These are phyloP conservation scores for Mortierella sp. DNA, from an alignment of 371 early-diverging fungal genomes.

Conservation along the genomic window DNA sequence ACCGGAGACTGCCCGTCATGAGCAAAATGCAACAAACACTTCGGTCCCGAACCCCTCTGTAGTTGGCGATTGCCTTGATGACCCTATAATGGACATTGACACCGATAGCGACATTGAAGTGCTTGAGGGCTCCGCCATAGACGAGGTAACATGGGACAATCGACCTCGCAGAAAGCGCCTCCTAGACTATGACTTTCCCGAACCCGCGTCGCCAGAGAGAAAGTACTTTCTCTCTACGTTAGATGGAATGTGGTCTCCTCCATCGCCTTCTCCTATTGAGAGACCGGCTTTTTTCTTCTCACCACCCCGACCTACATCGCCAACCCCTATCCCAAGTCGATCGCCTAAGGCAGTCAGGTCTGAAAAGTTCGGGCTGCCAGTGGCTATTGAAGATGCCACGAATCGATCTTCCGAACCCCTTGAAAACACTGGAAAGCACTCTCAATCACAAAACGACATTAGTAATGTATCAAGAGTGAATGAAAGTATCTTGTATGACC, in stretches of 20 bases:
- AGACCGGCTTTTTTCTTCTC: conserved; percentile 21
- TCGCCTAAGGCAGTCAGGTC: neutral
- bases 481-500: too few relatives aligned
- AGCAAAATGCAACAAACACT: neutral
- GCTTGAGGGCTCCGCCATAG: too few relatives aligned
- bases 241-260: conserved; percentile 52
- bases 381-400: too few relatives aligned
- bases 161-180: neutral
- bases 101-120: too few relatives aligned
- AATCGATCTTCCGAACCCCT: too few relatives aligned
- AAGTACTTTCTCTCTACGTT: conserved; percentile 40
- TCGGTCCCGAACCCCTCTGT: neutral
- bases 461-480: too few relatives aligned
- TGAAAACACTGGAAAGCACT: too few relatives aligned
- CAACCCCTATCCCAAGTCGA: conserved; percentile 8
- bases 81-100: too few relatives aligned
- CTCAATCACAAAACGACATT: too few relatives aligned
- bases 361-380: too few relatives aligned
- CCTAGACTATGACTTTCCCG: conserved; percentile 21
- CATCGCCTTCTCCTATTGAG: conserved; percentile 28
- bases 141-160: too few relatives aligned
- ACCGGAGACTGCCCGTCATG: neutral
- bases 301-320: conserved; percentile 42
- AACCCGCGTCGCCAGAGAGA: conserved; percentile 31
- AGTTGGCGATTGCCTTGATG: neutral